Evolutionary conservation across 495 filamentous ascomycete species (phyloP), one percentile per base, ranked within the genome.

Genomic region (Trichocladium uniseriatum): DNA sequence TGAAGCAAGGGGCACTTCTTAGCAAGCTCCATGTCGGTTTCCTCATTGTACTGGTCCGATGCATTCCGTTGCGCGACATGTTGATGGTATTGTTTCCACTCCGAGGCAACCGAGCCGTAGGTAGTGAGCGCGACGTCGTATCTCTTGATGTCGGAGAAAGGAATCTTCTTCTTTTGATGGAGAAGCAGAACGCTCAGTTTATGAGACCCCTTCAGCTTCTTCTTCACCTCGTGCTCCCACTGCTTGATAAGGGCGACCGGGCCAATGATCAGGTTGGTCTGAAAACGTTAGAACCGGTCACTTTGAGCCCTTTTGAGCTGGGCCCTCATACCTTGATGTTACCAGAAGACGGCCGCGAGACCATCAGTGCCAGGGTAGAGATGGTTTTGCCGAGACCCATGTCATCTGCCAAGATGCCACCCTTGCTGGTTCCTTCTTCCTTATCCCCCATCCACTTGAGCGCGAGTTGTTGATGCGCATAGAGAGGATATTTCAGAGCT

Each of bases 331-430:
- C 60, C 56, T 65, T 66, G 50, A 53, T 28, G 10, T 41, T 68
- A 58, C 89, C 77, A 1, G 65, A 56, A 0, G 87, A 82, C 13
- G 76, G 80, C 21, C 80, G 73, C n/a, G 80, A 76, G 1, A 91
- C 74, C 52, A 98, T 86, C 28, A 98, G 75, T 2, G 92, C 82
- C 19, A 98, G 72, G 14, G 88, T 80, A 53, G 90, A 86, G 40
- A 98, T 84, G 2, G 92, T 98, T 69, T 98, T 98, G 18, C 92
- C 92, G 9, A 98, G 74, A 10, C 92, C 92, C 92, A 98, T 98
- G 43, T 90, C 88, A 60, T 94, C 87, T 4, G 86, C 89, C 39
- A 92, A 74, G 53, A 95, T 88, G 10, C 88, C 89, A 32, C 89
- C 89, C 55, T 84, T 87, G 49, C 84, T 85, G 3, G 69, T 74